Conservation (phyloP, 441 rosid species). For the Adansonia rubrostipa region DNA sequence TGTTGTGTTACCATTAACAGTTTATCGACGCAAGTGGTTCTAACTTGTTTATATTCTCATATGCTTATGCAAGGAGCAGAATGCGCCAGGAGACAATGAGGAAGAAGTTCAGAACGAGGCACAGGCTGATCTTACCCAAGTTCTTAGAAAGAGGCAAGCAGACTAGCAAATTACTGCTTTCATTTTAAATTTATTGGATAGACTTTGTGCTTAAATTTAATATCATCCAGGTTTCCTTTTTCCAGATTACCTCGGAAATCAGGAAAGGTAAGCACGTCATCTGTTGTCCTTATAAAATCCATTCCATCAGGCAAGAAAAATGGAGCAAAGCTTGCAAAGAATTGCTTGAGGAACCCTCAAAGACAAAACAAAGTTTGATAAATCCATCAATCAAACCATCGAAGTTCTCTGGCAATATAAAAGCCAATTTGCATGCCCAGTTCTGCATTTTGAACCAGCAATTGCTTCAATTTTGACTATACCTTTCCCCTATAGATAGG, state of each 20-base stretch:
- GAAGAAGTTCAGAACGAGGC: too few species aligned
- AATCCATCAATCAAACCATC: conserved; percentile 11
- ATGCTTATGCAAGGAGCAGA: too few species aligned
- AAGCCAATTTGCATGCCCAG: too few species aligned
- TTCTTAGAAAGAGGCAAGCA: conserved; percentile 45
- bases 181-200: conserved; percentile 14
- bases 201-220: conserved; percentile 12
- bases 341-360: conserved; percentile 26
- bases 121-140: too few species aligned
- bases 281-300: conserved; percentile 48
- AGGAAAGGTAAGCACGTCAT: conserved; percentile 44
- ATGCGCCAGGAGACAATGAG: too few species aligned
- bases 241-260: conserved; percentile 52
- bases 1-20: too few species aligned
- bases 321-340: conserved; percentile 26
- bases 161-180: not conserved
- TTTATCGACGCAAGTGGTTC: too few species aligned
- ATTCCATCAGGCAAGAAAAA: conserved; percentile 48
- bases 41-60: too few species aligned
- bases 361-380: conserved; percentile 18
- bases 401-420: not conserved
- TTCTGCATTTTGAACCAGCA: conserved; percentile 15
- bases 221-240: conserved; percentile 33
- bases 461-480: conserved; percentile 13
- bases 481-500: conserved; percentile 2